Conservation (phyloP, 1,284 basidiomycete genomes). For the Dichomitus squalens region DNA sequence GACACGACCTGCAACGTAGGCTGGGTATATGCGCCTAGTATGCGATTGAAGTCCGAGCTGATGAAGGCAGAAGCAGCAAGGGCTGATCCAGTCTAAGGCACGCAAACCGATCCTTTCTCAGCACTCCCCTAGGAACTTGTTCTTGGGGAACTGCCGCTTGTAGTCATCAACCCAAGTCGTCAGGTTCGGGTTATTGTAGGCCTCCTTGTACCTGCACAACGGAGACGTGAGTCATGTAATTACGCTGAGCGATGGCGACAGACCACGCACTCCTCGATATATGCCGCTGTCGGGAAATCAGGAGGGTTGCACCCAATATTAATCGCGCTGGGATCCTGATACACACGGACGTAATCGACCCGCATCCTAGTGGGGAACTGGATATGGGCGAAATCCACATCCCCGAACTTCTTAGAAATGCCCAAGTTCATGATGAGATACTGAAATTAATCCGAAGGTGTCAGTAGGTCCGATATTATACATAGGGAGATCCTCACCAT, state of each 20-base stretch:
- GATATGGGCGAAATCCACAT: conserved; percentile 65
- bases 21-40: no score
- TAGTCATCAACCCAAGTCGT: conserved; percentile 40
- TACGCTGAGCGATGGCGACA: no score
- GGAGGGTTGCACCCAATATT: conserved; percentile 85
- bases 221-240: no score
- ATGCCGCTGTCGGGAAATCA: conserved; percentile 76
- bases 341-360: conserved; percentile 85
- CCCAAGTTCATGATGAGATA: conserved; percentile 83
- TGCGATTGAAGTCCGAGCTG: no score
- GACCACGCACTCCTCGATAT: conserved; percentile 65
- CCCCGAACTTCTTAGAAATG: conserved; percentile 76
- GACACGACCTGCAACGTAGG: no score
- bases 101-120: no score
- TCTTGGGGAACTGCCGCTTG: conserved; percentile 38
- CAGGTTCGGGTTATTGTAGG: conserved; percentile 40
- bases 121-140: conserved; percentile 20
- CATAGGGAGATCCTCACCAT: conserved; percentile 50
- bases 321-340: conserved; percentile 67
- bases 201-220: conserved; percentile 33
- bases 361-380: conserved; percentile 72
- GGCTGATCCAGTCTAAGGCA: no score
- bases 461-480: background rate
- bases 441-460: conserved; percentile 37
- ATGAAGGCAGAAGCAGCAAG: no score